Base-by-base conservation (phyloP, 495 filamentous ascomycete genomes). In the Daldinia concentrica region DNA sequence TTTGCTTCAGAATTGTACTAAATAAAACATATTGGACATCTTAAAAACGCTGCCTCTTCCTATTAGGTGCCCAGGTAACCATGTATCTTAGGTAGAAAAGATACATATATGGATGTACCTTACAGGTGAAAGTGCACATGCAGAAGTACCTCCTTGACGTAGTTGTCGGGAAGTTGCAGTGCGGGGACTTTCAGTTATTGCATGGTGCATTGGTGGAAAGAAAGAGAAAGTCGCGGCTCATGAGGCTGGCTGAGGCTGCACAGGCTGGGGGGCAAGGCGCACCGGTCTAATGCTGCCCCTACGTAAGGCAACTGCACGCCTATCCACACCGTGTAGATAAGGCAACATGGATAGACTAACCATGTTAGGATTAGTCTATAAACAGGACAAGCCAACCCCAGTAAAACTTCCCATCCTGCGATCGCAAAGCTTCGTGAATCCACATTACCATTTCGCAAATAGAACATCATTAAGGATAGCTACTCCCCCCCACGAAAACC, bases 401-500 rank as follows among this genome's bases (percentile, higher is more conserved):
- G 69, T 72, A 67, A 72, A 72, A 67, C 64, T 67, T 63, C 58
- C 69, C 60, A 55, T 68, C 36, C 59, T 64, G 27, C 69, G 64
- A 72, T 72, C 69, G 69, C 69, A 72, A 69, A 72, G 69, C 69
- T 72, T 71, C 69, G 19, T 63, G 30, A 72, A 67, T 56, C 32
- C 43, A 64, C 64, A 67, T 66, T 37, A 15, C 34, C 66, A 39
- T 69, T 69, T 69, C 66, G 71, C 66, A 69, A 63, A 36, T 68
- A 64, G 61, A 68, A 64, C 61, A 50, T 58, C 56, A 51, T 57
- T 62, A 34, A 68, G 27, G 17, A 60, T 36, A 27, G 22, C 39
- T 45, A 37, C 65, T 48, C 15, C 50, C n/a, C n/a, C 50, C 12
- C 24, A 54, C 58, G 55, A 48, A 41, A 60, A 27, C 58, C 50